Evolutionary conservation across 805 yeast species (phyloP).

Genomic region (Ogataea degrootiae): DNA sequence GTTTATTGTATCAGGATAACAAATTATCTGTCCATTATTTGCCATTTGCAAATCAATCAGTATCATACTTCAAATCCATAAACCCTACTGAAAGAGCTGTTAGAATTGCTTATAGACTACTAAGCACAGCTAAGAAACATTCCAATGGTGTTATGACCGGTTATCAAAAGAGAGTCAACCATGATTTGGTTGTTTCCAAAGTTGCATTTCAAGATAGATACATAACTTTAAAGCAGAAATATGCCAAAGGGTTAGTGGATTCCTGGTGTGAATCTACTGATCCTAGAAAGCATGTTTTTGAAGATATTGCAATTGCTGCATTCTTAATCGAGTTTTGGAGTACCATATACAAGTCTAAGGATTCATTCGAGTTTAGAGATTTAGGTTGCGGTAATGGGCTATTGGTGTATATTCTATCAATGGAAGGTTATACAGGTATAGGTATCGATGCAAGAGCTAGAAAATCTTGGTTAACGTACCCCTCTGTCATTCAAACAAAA

Average conservation of each 20-base stretch:
- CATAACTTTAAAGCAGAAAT: constrained; percentile 72
- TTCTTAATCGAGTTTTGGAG: constrained; percentile 86
- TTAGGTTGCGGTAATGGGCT: constrained; percentile 95
- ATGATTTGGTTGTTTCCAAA: constrained; percentile 80
- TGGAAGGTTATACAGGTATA: constrained; percentile 76
- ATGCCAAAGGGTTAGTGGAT: constrained; percentile 69
- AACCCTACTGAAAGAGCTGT: constrained; percentile 56
- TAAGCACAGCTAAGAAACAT: constrained; percentile 79
- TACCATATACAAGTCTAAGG: constrained; percentile 35
- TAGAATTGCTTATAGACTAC: constrained; percentile 75
- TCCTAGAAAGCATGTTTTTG: constrained; percentile 93
- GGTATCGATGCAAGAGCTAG: constrained; percentile 90
- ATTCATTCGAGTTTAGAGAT: constrained; percentile 70
- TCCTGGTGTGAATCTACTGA: constrained; percentile 93
- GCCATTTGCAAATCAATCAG: constrained; percentile 43
- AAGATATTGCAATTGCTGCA: constrained; percentile 93
- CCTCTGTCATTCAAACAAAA: constrained; percentile 51
- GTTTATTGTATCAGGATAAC: constrained; percentile 47
- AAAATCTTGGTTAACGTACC: constrained; percentile 81
- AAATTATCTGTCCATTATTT: constrained; percentile 69
- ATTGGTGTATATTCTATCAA: constrained; percentile 63
- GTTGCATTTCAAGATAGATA: constrained; percentile 80
- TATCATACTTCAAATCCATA: constrained; percentile 27
- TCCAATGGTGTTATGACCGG: constrained; percentile 81
- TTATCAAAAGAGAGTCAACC: constrained; percentile 82